Evolutionary conservation across 1,284 basidiomycete species (phyloP), one percentile per base, ranked within the genome.

Genomic region (Schizopora paradoxa): DNA sequence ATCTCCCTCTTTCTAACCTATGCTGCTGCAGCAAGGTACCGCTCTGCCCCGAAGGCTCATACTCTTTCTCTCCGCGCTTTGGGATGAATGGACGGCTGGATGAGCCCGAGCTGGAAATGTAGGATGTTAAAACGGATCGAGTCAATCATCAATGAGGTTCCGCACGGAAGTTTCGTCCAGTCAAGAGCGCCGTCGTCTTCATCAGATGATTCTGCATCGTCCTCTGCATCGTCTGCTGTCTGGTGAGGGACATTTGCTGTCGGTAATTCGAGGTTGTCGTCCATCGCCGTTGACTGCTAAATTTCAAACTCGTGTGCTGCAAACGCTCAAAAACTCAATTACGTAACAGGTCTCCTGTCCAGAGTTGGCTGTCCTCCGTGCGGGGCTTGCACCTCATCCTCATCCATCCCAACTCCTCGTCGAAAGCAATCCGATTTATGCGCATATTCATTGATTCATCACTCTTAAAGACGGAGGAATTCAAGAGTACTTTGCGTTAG

Each of bases 31-130:
- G 70, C 45, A 83, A 82, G 38, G 91, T 89, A 14, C 80, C 77
- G 47, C 88, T 44, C 34, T 79, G 74, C 43, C 75, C 66, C 54
- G 74, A 65, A 3, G 95, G 95, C 63, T 98, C 94, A 56, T 94
- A 98, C 56, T 96, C 92, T 62, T 97, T 96, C 63, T 96, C 93
- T 3, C 93, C 93, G 22, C 93, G 77, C 63, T 90, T 93, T 7
- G 93, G 93, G 44, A 96, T 94, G 5, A 76, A 63, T 1, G 75
- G 75, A 11, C 67, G 66, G 4, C 62, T 56, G 29, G 57, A 10
- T 11, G 25, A 21, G 6, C 26, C 26, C 19, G 37, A 40, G 26
- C 37, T 40, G 19, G 2, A 10, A 18, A 16, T 11, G 8, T 18
- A 8, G 34, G 8, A 8, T 25, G 18, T 34, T 14, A 41, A 16